These are phyloP conservation scores for Zea luxurians DNA, from an alignment of 176 grass and related monocot genomes.

Conservation along the genomic window DNA sequence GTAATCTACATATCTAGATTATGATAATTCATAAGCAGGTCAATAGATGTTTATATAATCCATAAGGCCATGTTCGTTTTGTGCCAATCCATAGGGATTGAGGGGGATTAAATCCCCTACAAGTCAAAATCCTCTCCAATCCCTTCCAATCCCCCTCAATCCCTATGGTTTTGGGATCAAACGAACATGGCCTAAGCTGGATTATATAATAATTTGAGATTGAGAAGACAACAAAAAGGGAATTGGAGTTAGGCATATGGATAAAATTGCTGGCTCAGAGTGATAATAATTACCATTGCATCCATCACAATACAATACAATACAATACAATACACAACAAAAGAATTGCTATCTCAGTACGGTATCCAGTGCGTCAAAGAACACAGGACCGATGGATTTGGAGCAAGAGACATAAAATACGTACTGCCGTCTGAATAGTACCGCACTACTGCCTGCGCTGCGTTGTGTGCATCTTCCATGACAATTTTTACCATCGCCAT, in stretches of 20 bases:
- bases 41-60: no score
- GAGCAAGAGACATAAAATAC: slow-evolving; percentile 45
- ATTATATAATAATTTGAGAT: no score
- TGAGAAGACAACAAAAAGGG: slow-evolving; percentile 32
- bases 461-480: slow-evolving; percentile 27
- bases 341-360: slow-evolving; percentile 12
- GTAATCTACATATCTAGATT: no score
- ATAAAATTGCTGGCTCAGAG: slow-evolving; percentile 36
- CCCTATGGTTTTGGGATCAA: no score
- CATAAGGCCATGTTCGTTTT: no score
- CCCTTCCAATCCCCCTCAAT: no score
- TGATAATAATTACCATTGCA: slow-evolving; percentile 19
- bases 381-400: slow-evolving; percentile 17
- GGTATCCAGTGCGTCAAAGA: slow-evolving; percentile 20
- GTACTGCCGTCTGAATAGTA: slow-evolving; percentile 48
- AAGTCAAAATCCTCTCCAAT: no score
- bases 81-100: no score
- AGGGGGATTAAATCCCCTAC: no score
- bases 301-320: slow-evolving; percentile 18
- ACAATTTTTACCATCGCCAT: slow-evolving; percentile 45
- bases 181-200: no score
- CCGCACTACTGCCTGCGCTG: slow-evolving; percentile 1
- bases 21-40: no score
- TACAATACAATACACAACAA: slow-evolving; percentile 12
- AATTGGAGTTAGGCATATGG: slow-evolving; percentile 23